Evolutionary conservation across 257 asterid genomes (phyloP).

Genomic region (Fraxinus quadrangulata): DNA sequence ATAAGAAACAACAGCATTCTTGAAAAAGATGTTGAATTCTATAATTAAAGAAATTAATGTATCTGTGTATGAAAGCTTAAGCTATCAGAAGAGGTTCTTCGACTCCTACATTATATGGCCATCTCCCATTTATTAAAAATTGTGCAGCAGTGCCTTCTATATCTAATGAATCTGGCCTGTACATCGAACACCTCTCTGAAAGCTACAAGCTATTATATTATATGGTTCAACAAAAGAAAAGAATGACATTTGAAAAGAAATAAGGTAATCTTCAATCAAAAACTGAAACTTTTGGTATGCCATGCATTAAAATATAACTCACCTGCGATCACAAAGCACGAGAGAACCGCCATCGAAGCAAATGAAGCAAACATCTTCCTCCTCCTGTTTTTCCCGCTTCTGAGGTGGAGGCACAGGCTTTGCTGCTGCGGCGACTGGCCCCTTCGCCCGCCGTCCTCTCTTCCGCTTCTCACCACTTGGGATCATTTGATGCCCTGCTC

Average conservation of each 20-base stretch:
- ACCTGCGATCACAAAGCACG: conserved; percentile 95
- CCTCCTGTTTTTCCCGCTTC: conserved; percentile 37
- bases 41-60: not conserved
- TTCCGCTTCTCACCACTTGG: conserved; percentile 53
- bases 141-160: not conserved
- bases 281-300: not conserved
- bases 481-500: conserved; percentile 25
- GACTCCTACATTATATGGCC: not conserved
- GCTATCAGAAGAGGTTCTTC: not conserved
- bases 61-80: not conserved
- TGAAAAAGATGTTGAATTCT: not conserved
- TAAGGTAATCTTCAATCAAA: not conserved
- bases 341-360: conserved; percentile 96
- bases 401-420: conserved; percentile 54
- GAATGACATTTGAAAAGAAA: not conserved
- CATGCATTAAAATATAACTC: conserved; percentile 35
- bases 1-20: not conserved
- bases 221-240: not conserved
- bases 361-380: conserved; percentile 90
- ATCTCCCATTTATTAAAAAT: not conserved
- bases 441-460: conserved; percentile 77
- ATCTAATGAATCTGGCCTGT: not conserved
- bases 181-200: not conserved
- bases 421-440: conserved; percentile 29
- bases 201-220: not conserved